Conservation (phyloP, 108 stramenopile species). For the Thalassiosira profunda region DNA sequence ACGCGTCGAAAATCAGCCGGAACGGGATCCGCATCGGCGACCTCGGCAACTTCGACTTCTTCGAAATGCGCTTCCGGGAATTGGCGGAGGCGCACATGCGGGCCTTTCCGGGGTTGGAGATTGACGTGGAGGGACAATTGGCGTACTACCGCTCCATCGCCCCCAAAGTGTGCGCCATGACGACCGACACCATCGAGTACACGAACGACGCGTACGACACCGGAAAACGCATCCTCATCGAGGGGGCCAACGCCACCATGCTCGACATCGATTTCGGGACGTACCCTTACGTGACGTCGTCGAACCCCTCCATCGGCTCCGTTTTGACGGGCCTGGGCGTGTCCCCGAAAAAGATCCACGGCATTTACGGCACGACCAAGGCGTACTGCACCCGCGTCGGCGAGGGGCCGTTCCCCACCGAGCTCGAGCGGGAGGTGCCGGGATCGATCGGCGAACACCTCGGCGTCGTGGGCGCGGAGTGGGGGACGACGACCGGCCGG, state of each 20-base stretch:
- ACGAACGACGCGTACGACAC: constrained; percentile 83
- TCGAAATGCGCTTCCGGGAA: constrained; percentile 90
- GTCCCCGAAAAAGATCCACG: constrained; percentile 92
- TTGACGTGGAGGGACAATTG: constrained; percentile 93
- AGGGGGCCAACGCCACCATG: constrained; percentile 99
- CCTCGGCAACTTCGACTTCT: constrained; percentile 81
- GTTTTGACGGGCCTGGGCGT: constrained; percentile 99
- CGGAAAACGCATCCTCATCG: constrained; percentile 96
- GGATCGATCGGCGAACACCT: constrained; percentile 83
- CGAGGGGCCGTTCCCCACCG: constrained; percentile 99
- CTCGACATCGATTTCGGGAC: constrained; percentile 99
- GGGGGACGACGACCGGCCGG: constrained; percentile 97
- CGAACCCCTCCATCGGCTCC: constrained; percentile 94
- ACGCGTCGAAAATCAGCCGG: constrained; percentile 96
- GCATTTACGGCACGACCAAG: constrained; percentile 98
- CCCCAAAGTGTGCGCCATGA: constrained; percentile 74
- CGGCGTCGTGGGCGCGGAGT: constrained; percentile 93
- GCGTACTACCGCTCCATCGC: constrained; percentile 89
- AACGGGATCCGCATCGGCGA: constrained; percentile 99
- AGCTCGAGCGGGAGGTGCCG: constrained; percentile 66
- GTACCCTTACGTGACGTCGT: constrained; percentile 98
- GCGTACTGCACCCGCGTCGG: constrained; percentile 99
- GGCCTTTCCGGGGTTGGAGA: constrained; percentile 80
- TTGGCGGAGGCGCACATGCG: constrained; percentile 79
- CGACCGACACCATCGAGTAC: constrained; percentile 92